A percentile compares a stretch with the other conserved stretches of the same genome.
Evolutionary conservation across 2,329 filamentous ascomycete species (phyloP).

Genomic region (Ophioceras dolichostomum): DNA sequence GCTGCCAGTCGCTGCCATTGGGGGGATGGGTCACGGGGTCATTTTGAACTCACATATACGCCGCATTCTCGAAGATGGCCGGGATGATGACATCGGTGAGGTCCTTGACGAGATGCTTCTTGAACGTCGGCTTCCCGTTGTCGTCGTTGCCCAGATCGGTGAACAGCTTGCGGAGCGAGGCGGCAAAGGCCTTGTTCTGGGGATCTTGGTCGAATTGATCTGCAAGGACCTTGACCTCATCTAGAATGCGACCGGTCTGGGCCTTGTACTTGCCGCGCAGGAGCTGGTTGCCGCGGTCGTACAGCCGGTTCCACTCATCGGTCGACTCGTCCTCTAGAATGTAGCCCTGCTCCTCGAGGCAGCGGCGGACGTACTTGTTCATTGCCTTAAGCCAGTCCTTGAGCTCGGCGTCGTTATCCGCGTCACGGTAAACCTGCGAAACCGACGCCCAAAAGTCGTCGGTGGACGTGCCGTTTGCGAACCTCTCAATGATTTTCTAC

Average conservation of each 20-base stretch:
- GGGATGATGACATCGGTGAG: constrained; percentile 79
- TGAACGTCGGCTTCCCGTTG: constrained; percentile 77
- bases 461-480: constrained; percentile 85
- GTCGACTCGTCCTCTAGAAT: constrained; percentile 73
- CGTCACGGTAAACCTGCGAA: constrained; percentile 74
- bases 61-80: constrained; percentile 66
- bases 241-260: constrained; percentile 75
- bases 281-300: constrained; percentile 76
- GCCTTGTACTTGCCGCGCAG: constrained; percentile 77
- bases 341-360: constrained; percentile 80
- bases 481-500: constrained; percentile 85
- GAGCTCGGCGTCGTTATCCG: constrained; percentile 76
- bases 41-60: too few relatives aligned
- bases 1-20: too few relatives aligned
- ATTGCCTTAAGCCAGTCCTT: constrained; percentile 79
- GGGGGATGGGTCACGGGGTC: too few relatives aligned
- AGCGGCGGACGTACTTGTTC: constrained; percentile 67
- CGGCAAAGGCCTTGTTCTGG: constrained; percentile 70
- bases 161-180: constrained; percentile 74
- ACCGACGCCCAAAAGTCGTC: constrained; percentile 80
- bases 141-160: constrained; percentile 75
- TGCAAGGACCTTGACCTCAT: constrained; percentile 82
- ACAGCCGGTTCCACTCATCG: constrained; percentile 70
- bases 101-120: constrained; percentile 86
- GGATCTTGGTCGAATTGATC: constrained; percentile 83